Percentiles rank a stretch among this genome's conserved stretches.
Evolutionary conservation across 495 filamentous ascomycete genomes (phyloP).

Genomic region (Neurospora tetrasperma): DNA sequence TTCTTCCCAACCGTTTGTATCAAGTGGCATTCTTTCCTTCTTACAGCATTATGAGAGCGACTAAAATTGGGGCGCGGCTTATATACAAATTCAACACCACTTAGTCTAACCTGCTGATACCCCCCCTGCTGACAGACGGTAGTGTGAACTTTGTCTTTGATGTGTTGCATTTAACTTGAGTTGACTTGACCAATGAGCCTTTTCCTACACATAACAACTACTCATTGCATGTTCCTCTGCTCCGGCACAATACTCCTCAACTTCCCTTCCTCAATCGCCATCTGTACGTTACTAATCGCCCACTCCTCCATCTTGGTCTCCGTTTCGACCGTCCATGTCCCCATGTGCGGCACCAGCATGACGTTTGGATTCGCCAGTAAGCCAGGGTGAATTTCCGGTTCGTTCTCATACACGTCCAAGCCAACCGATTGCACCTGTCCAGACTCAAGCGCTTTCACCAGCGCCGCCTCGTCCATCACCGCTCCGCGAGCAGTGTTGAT

Average conservation of each 20-base stretch:
- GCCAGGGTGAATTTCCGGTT: slow-evolving; percentile 61
- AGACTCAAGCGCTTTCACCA: slow-evolving; percentile 57
- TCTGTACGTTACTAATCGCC: slow-evolving; percentile 56
- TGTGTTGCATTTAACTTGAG: not conserved
- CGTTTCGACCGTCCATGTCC: slow-evolving; percentile 51
- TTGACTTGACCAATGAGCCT: not conserved
- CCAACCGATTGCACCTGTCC: slow-evolving; percentile 59
- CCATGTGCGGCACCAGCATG: slow-evolving; percentile 73
- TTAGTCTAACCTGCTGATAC: not conserved
- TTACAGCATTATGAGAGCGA: not conserved
- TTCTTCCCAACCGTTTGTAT: not conserved
- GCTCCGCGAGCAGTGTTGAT: slow-evolving; percentile 63
- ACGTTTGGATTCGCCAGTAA: slow-evolving; percentile 59
- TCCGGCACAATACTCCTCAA: slow-evolving; percentile 64
- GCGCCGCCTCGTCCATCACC: slow-evolving; percentile 61
- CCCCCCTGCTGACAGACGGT: not conserved
- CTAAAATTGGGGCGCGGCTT: not conserved
- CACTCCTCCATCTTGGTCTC: slow-evolving; percentile 72
- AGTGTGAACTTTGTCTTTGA: not conserved
- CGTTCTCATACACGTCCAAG: slow-evolving; percentile 76
- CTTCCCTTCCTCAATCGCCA: slow-evolving; percentile 52
- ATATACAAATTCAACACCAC: not conserved
- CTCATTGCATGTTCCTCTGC: slow-evolving; percentile 34
- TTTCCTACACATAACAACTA: too few species aligned
- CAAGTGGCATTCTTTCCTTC: not conserved